A percentile compares a stretch with the other conserved stretches of the same genome.
phyloP scores from a whole-genome alignment of 805 yeast genomes.

The Peterozyma xylosa region DNA sequence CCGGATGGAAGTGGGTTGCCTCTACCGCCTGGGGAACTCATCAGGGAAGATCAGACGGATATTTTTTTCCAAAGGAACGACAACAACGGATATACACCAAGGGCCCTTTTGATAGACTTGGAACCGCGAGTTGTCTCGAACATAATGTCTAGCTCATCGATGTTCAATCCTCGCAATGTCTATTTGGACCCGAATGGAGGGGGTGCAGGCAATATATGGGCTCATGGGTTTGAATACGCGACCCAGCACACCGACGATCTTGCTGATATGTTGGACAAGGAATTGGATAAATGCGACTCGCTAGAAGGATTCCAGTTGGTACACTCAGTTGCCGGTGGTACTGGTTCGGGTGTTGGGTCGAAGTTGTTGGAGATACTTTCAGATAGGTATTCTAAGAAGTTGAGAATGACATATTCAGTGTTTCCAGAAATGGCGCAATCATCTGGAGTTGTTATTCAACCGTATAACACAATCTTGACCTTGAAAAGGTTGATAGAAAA shows the following conservation, averaged over 20 bases:
- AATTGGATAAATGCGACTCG: slow-evolving; percentile 83
- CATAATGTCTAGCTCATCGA: slow-evolving; percentile 41
- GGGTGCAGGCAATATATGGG: slow-evolving; percentile 98
- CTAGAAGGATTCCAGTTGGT: slow-evolving; percentile 84
- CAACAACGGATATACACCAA: slow-evolving; percentile 69
- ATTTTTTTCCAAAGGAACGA: slow-evolving; percentile 73
- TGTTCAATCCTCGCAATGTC: slow-evolving; percentile 79
- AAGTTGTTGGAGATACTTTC: slow-evolving; percentile 66
- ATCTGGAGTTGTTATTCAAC: slow-evolving; percentile 97
- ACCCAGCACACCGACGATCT: slow-evolving; percentile 62
- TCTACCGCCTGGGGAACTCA: slow-evolving; percentile 20
- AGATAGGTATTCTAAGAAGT: slow-evolving; percentile 77
- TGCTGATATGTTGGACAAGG: slow-evolving; percentile 78
- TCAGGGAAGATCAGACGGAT: slow-evolving; percentile 66
- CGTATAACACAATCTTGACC: slow-evolving; percentile 84
- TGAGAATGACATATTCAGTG: slow-evolving; percentile 78
- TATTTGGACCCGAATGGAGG: slow-evolving; percentile 75
- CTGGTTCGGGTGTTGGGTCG: slow-evolving; percentile 95
- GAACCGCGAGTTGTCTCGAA: slow-evolving; percentile 85
- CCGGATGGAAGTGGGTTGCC: slow-evolving; percentile 50
- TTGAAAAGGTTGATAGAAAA: slow-evolving; percentile 73
- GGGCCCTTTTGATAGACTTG: slow-evolving; percentile 77
- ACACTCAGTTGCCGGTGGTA: slow-evolving; percentile 97
- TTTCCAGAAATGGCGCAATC: slow-evolving; percentile 71
- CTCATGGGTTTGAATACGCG: slow-evolving; percentile 79